Base-by-base conservation (phyloP, 1,284 basidiomycete species). In the Heterobasidion irregulare region DNA sequence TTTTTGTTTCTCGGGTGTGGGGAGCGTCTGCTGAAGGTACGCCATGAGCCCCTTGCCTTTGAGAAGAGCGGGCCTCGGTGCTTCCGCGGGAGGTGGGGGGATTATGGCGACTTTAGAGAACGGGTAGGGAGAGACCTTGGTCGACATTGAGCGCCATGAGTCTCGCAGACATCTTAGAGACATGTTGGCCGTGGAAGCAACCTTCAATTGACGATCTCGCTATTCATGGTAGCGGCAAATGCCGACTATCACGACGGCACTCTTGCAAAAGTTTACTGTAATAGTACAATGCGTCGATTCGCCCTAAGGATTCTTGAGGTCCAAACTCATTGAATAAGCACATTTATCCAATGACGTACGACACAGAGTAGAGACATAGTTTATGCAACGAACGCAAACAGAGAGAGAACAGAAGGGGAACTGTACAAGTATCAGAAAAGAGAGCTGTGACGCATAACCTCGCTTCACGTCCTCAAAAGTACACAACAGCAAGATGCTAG, bases 41-140 rank as follows among this genome's bases (percentile, higher is more conserved):
- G 79, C 72, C 82, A 94, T 90, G 53, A 94, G 77, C 34, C 86
- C 87, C 70, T 85, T 86, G 68, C 92, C 92, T 61, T 79, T 68
- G 8, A 73, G 75, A 34, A 91, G 75, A 44, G 74, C 66, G 47
- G 69, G 63, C 68, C 63, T 74, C 62, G 77, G 71, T 10, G 75
- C 64, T 26, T 73, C 63, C 43, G 72, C 65, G 8, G 82, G 73
- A 10, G 75, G 68, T 0, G 79, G 68, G 9, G 78, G 79, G 48
- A 83, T 72, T 49, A 84, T 74, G 44, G 82, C 88, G 9, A 75
- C 75, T 61, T 79, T 84, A 36, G 90, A 90, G 72, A 89, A 94
- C 16, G 89, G 84, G 66, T 94, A 93, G 10, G 75, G 63, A 35
- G 69, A 58, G 6, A 70, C 57, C 18, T 73, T 63, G 49, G 47